Percentiles rank a stretch among this genome's conserved stretches.
Evolutionary conservation across 306 rosid genomes (phyloP).

Genomic region (Albizia julibrissin): DNA sequence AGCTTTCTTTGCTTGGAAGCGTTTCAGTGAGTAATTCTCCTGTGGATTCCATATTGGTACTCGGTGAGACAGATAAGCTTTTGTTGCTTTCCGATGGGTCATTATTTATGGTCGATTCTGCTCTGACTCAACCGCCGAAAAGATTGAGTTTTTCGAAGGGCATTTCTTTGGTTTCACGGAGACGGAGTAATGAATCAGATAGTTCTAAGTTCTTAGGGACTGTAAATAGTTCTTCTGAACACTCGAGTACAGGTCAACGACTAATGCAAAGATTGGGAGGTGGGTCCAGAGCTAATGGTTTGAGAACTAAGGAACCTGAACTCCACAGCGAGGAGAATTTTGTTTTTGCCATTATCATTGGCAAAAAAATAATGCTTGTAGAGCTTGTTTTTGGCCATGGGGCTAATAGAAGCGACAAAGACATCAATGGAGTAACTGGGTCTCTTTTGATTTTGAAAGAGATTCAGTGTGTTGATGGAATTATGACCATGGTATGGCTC

Average conservation of each 20-base stretch:
- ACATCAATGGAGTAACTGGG: conserved; percentile 44
- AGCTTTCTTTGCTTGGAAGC: conserved; percentile 51
- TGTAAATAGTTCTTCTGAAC: conserved; percentile 33
- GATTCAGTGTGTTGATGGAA: conserved; percentile 80
- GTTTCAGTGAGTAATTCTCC: conserved; percentile 55
- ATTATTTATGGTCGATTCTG: conserved; percentile 64
- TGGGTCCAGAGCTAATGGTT: conserved; percentile 67
- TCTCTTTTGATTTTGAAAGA: conserved; percentile 70
- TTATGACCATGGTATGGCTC: conserved; percentile 81
- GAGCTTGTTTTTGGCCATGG: conserved; percentile 65
- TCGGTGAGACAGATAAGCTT: conserved; percentile 56
- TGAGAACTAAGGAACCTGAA: conserved; percentile 61
- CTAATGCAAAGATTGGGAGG: conserved; percentile 72
- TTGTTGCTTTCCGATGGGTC: conserved; percentile 72
- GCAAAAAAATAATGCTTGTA: conserved; percentile 65
- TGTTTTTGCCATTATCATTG: conserved; percentile 63
- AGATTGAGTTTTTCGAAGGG: conserved; percentile 67
- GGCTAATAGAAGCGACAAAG: conserved; percentile 55
- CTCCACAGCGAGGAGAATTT: conserved; percentile 46
- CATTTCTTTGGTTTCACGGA: conserved; percentile 56
- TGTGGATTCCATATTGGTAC: conserved; percentile 52
- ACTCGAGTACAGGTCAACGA: conserved; percentile 54
- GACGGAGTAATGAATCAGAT: conserved; percentile 58
- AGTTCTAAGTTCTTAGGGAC: conserved; percentile 43
- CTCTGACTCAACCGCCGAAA: conserved; percentile 50